These are phyloP conservation scores for Ustilago bromivora DNA, from an alignment of 1,284 basidiomycete species.

Conservation along the genomic window DNA sequence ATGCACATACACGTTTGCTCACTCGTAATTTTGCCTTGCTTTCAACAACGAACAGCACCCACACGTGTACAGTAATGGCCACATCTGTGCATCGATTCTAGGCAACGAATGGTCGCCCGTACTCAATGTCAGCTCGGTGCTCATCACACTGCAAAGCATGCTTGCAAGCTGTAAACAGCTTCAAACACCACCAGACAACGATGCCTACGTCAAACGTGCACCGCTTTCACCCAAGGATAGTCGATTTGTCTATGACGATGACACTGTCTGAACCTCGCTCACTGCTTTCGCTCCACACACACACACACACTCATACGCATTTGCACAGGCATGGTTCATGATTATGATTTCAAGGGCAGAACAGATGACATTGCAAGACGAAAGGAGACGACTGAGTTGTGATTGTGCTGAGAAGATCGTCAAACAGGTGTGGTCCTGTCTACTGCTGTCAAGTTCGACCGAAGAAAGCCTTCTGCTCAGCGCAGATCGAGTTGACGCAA, in stretches of 20 bases:
- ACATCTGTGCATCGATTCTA: constrained; percentile 65
- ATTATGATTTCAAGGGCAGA: constrained; percentile 2
- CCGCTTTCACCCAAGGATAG: constrained; percentile 63
- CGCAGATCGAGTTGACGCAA: constrained; percentile 89
- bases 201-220: constrained; percentile 61
- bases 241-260: constrained; percentile 54
- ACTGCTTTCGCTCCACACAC: neutral
- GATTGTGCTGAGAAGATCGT: constrained; percentile 2
- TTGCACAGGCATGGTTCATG: neutral
- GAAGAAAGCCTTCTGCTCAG: constrained; percentile 89
- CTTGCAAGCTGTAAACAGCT: constrained; percentile 65
- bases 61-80: constrained; percentile 65
- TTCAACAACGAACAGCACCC: constrained; percentile 32
- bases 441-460: constrained; percentile 28
- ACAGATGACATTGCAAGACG: neutral
- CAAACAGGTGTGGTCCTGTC: neutral
- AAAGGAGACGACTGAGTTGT: neutral
- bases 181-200: constrained; percentile 64
- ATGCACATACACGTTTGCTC: neutral
- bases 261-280: constrained; percentile 41
- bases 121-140: constrained; percentile 61
- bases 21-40: neutral
- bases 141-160: constrained; percentile 68
- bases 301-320: constrained; percentile 5
- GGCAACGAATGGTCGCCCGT: constrained; percentile 67